These are phyloP conservation scores for Chimonanthus praecox DNA, from an alignment of 164 flowering plant species.

Conservation along the genomic window DNA sequence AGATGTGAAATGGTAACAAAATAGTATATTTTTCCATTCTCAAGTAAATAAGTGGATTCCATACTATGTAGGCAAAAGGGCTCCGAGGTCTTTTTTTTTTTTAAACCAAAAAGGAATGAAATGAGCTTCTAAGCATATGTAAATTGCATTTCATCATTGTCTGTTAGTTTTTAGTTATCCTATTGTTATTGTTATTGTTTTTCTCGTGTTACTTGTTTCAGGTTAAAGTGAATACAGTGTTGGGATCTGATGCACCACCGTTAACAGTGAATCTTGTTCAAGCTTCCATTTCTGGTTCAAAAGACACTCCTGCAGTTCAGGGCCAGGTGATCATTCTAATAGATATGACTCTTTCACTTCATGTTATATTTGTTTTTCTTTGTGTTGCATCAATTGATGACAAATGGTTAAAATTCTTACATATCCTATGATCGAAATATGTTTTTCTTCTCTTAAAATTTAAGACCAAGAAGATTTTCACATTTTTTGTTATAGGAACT, in stretches of 20 bases:
- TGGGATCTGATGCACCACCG: conserved; percentile 59
- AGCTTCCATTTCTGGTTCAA: conserved; percentile 38
- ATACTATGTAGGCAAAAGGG: too few species aligned
- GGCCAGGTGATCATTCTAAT: conserved; percentile 36
- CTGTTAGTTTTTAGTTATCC: background rate
- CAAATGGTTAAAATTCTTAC: background rate
- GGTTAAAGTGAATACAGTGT: conserved; percentile 58
- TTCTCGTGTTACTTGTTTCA: conserved; percentile 15
- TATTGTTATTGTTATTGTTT: background rate
- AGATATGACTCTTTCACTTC: background rate
- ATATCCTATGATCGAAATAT: background rate
- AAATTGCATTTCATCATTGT: background rate
- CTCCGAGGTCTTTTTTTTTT: too few species aligned
- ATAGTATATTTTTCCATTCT: too few species aligned
- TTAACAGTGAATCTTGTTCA: conserved; percentile 46
- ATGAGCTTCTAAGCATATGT: background rate
- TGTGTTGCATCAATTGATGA: background rate
- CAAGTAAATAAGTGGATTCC: too few species aligned
- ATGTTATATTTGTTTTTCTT: background rate
- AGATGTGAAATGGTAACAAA: too few species aligned
- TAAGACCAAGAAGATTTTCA: background rate
- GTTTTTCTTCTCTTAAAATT: background rate
- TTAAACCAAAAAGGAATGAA: too few species aligned
- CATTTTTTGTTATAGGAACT: conserved; percentile 52
- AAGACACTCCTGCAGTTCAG: conserved; percentile 39